phyloP scores from a whole-genome alignment of 192 early-diverging fungal genomes.

The Oehlia diaphana region DNA sequence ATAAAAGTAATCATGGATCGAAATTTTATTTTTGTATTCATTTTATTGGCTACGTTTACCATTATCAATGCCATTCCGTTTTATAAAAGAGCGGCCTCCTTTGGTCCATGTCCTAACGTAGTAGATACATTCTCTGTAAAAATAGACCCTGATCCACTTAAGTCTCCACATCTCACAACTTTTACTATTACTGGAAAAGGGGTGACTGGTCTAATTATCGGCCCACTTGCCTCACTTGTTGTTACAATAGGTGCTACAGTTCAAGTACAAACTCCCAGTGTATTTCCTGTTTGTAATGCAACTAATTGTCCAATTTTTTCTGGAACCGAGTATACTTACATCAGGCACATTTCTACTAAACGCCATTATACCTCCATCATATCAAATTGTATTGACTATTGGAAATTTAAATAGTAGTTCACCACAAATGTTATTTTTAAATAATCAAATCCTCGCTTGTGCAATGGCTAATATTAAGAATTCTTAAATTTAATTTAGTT shows the following conservation, averaged over 20 bases:
- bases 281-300: constrained; percentile 10
- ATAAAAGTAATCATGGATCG: constrained; percentile 16
- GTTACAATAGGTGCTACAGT: constrained; percentile 5
- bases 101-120: constrained; percentile 16
- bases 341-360: neutral
- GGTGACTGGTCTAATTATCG: neutral
- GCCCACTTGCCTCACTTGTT: constrained; percentile 10
- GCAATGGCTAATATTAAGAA: neutral
- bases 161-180: constrained; percentile 12
- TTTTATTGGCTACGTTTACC: constrained; percentile 7
- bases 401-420: constrained; percentile 17
- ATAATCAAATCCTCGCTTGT: constrained; percentile 11
- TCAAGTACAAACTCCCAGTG: neutral
- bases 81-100: neutral
- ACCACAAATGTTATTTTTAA: constrained; percentile 7
- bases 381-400: constrained; percentile 3
- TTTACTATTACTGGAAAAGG: constrained; percentile 10
- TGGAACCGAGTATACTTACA: constrained; percentile 6
- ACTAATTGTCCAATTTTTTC: constrained; percentile 1
- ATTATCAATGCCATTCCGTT: constrained; percentile 14
- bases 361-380: constrained; percentile 6
- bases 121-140: constrained; percentile 18
- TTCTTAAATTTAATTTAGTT: constrained; percentile 4
- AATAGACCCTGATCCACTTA: constrained; percentile 10
- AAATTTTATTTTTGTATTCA: constrained; percentile 17